Conservation (phyloP, 805 yeast species). For the Yamadazyma nakazawae region DNA sequence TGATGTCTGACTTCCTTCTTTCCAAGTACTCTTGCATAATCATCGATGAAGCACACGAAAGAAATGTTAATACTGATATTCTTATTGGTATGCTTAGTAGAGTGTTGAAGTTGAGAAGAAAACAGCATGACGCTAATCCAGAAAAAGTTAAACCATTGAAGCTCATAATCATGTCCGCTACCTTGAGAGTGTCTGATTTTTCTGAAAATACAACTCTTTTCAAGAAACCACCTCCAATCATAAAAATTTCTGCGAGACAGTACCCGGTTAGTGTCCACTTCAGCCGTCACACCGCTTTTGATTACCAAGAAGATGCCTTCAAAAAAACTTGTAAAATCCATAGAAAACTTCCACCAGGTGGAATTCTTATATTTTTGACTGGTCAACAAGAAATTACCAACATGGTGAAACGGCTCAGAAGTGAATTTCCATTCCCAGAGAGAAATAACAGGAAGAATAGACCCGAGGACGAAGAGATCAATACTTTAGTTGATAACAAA, state of each 20-base stretch:
- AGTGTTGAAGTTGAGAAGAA: constrained; percentile 66
- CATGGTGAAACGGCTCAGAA: constrained; percentile 65
- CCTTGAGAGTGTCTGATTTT: constrained; percentile 89
- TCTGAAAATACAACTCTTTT: constrained; percentile 77
- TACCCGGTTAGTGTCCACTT: constrained; percentile 92
- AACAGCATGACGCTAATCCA: constrained; percentile 48
- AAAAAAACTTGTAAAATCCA: constrained; percentile 86
- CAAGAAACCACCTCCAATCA: constrained; percentile 73
- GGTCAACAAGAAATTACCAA: constrained; percentile 90
- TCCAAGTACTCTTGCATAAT: constrained; percentile 80
- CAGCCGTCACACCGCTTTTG: constrained; percentile 69
- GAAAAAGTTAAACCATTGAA: constrained; percentile 57
- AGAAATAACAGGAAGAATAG: constrained; percentile 7
- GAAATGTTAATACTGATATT: constrained; percentile 94
- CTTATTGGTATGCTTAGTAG: constrained; percentile 93
- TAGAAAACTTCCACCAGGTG: constrained; percentile 84
- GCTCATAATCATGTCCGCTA: constrained; percentile 93
- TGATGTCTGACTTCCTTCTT: constrained; percentile 82
- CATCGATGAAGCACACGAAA: constrained; percentile 97
- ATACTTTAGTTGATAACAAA: constrained; percentile 24
- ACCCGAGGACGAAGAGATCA: constrained; percentile 27
- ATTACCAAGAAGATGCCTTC: constrained; percentile 85
- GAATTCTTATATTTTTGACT: constrained; percentile 85
- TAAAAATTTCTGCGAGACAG: constrained; percentile 90
- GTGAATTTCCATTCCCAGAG: constrained; percentile 56